A percentile compares a stretch with the other conserved stretches of the same genome.
Conservation (phyloP, 768 basidiomycete species). For the Mycena filopes region DNA sequence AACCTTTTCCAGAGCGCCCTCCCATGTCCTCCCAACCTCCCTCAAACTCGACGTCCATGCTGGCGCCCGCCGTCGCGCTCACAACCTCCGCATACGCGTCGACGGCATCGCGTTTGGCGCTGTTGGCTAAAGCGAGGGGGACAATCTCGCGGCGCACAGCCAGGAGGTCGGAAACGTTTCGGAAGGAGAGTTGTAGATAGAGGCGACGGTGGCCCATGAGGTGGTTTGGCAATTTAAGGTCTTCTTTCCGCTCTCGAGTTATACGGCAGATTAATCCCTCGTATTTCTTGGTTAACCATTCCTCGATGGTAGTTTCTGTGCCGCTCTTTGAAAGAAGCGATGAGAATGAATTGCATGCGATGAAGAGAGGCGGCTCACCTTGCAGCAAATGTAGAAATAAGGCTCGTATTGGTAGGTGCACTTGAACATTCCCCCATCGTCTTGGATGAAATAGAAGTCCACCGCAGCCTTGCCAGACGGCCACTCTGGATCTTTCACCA, state of each 20-base stretch:
- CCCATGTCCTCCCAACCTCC: constrained; percentile 65
- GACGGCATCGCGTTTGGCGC: constrained; percentile 92
- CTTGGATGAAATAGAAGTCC: constrained; percentile 97
- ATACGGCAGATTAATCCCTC: constrained; percentile 88
- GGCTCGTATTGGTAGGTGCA: constrained; percentile 93
- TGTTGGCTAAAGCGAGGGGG: constrained; percentile 90
- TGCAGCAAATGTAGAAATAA: constrained; percentile 93
- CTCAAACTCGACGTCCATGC: constrained; percentile 76
- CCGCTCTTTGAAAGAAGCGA: constrained; percentile 63
- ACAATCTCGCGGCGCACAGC: constrained; percentile 87
- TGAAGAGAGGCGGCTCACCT: constrained; percentile 60
- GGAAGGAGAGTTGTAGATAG: constrained; percentile 89
- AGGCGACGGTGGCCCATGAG: constrained; percentile 93
- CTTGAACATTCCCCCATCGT: constrained; percentile 97
- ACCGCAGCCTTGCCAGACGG: constrained; percentile 90
- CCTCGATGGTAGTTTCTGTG: constrained; percentile 90
- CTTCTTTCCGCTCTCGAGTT: constrained; percentile 87
- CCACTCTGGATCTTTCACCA: constrained; percentile 87
- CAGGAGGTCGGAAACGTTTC: constrained; percentile 93
- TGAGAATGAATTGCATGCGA: constrained; percentile 6
- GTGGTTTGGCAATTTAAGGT: constrained; percentile 95
- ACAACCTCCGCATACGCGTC: constrained; percentile 99
- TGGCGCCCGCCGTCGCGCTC: constrained; percentile 75
- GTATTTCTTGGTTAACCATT: constrained; percentile 94
- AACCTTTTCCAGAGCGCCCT: constrained; percentile 45